Base-by-base conservation (phyloP, 73 alveolate genomes). In the Halteria grandinella region DNA sequence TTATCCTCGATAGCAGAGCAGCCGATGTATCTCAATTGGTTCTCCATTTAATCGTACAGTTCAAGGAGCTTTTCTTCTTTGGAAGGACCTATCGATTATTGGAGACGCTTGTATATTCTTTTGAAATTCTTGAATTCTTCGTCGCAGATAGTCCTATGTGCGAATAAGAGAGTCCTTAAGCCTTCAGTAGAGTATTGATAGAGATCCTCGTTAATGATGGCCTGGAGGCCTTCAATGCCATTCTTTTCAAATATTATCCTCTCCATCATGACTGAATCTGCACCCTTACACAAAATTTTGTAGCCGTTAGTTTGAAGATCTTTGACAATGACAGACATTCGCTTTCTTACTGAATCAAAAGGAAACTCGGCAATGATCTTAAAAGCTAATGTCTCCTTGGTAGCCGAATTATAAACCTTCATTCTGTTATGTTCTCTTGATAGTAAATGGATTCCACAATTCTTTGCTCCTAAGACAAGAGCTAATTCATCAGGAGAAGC, bases 1-100 rank as follows among this genome's bases (percentile, higher is more conserved):
- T 90, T 91, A 88, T 95, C 99, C 87, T 96, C 99, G 36, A 94
- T 92, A 7, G 99, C 99, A 7, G 98, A 87, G 51, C 97, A 86
- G 0, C 99, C 99, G 44, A 93, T 58, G 43, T 95, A 87, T 28
- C 66, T 78, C 50, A 97, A 60, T 33, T 88, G 95, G 51, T 83
- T 50, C 78, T 97, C 99, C 39, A 91, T 84, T 72, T 86, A 91
- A 51, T 83, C 93, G 72, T 71, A 84, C 0, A 84, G 51, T 25
- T 90, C 90, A 50, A 57, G 60, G 36, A 89, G 69, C 23, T 53
- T 60, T 20, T 76, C 83, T 62, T 62, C 89, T 59, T 69, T 63
- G 49, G 39, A 72, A 32, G 63, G 37, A 48, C 57, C 84, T 18
- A 50, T 52, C 28, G 55, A 49, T 31, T 75, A 36, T 44, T 43